Percentiles rank a stretch among this genome's conserved stretches.
These are phyloP conservation scores for Rozella allomycis DNA, from an alignment of 371 early-diverging fungal genomes.

Conservation along the genomic window DNA sequence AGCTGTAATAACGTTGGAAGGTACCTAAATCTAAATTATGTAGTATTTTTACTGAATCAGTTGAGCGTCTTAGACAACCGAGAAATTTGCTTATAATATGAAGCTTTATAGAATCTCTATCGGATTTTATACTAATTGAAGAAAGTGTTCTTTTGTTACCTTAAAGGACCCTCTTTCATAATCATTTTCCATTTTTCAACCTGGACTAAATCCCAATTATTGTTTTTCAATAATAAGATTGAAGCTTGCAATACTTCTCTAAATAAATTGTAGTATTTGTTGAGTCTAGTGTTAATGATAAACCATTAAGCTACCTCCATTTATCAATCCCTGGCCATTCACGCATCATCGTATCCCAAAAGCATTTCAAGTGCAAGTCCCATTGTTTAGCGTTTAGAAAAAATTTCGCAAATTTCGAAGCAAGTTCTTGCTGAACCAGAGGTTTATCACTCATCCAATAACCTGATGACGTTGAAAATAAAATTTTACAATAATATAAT, in stretches of 20 bases:
- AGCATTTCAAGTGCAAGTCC: constrained; percentile 46
- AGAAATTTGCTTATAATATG: too few species aligned
- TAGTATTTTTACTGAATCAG: too few species aligned
- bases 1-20: too few species aligned
- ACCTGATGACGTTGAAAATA: constrained; percentile 22
- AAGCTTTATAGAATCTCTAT: too few species aligned
- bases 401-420: constrained; percentile 46
- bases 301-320: constrained; percentile 27
- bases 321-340: constrained; percentile 78
- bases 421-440: constrained; percentile 62
- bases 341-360: constrained; percentile 53
- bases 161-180: constrained; percentile 39
- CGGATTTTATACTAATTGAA: too few species aligned
- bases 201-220: constrained; percentile 34
- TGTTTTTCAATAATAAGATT: constrained; percentile 39
- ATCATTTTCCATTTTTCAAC: constrained; percentile 35
- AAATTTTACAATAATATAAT: constrained; percentile 62
- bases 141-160: too few species aligned
- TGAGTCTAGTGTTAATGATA: constrained; percentile 24
- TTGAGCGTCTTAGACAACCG: too few species aligned
- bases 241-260: constrained; percentile 44
- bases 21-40: too few species aligned
- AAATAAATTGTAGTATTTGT: constrained; percentile 62
- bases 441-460: constrained; percentile 92
- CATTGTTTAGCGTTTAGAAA: constrained; percentile 23